Evolutionary conservation across 2,329 filamentous ascomycete genomes (phyloP).

Genomic region (Phyllosticta ampelicida): DNA sequence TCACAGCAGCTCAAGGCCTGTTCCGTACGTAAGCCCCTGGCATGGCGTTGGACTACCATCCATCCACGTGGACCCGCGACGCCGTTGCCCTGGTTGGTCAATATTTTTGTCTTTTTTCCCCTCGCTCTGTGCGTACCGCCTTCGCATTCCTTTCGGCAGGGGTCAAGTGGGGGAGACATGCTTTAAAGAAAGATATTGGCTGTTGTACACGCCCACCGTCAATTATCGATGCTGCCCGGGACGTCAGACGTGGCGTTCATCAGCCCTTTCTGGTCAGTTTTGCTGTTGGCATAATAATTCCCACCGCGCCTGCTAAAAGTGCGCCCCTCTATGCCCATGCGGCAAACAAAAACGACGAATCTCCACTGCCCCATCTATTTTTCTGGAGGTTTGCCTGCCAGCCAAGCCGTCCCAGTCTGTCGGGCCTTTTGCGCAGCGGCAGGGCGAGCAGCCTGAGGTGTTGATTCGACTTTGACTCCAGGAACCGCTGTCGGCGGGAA

Average conservation of each 20-base stretch:
- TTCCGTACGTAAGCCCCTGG: background rate
- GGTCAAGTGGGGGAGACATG: background rate
- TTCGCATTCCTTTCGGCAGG: background rate
- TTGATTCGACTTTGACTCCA: background rate
- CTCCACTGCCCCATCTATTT: background rate
- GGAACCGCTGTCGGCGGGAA: background rate
- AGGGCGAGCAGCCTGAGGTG: background rate
- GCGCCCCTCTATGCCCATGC: background rate
- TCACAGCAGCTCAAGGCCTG: background rate
- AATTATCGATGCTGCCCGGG: background rate
- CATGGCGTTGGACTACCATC: background rate
- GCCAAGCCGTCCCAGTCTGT: background rate
- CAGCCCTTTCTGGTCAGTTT: background rate
- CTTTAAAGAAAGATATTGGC: background rate
- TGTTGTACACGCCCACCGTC: background rate
- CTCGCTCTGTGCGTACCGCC: background rate
- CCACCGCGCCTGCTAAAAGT: background rate
- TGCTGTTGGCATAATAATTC: background rate
- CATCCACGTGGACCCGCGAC: background rate
- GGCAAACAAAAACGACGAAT: background rate
- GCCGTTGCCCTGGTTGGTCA: background rate
- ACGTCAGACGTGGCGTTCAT: background rate
- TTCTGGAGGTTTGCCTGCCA: background rate
- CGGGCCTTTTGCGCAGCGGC: background rate
- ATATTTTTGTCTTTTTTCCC: background rate